A percentile compares a stretch with the other conserved stretches of the same genome.
These are phyloP conservation scores for Phialocephala sp. DNA, from an alignment of 2,329 filamentous ascomycete species.

Conservation along the genomic window DNA sequence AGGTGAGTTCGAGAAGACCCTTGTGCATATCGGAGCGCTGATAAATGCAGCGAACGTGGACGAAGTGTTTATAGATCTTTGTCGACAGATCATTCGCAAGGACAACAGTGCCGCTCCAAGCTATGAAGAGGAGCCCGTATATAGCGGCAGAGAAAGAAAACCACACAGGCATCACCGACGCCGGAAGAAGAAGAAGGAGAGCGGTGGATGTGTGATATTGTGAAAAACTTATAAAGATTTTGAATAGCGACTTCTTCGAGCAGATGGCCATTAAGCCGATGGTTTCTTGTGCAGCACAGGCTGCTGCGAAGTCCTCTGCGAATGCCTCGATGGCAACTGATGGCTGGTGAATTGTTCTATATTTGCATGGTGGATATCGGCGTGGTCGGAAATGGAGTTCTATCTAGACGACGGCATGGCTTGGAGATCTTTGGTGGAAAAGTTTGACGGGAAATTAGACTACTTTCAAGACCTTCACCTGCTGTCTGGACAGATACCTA, in stretches of 20 bases:
- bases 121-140: conserved; percentile 27
- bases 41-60: conserved; percentile 64
- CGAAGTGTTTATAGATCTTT: conserved; percentile 73
- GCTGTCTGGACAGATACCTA: not conserved
- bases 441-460: conserved; percentile 5
- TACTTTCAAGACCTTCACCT: not conserved
- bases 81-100: conserved; percentile 69
- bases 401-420: conserved; percentile 2
- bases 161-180: conserved; percentile 10
- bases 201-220: conserved; percentile 6
- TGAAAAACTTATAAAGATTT: not conserved
- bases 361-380: not conserved
- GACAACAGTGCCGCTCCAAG: conserved; percentile 46
- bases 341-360: not conserved
- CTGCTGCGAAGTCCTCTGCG: not conserved
- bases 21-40: not conserved
- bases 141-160: conserved; percentile 7
- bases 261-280: not conserved
- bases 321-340: conserved; percentile 3
- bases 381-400: conserved; percentile 3
- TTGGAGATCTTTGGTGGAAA: conserved; percentile 2
- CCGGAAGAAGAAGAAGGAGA: conserved; percentile 4
- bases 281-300: not conserved
- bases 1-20: conserved; percentile 40
- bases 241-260: not conserved